phyloP scores from a whole-genome alignment of 805 yeast genomes.

The Zygosaccharomyces lentus region DNA sequence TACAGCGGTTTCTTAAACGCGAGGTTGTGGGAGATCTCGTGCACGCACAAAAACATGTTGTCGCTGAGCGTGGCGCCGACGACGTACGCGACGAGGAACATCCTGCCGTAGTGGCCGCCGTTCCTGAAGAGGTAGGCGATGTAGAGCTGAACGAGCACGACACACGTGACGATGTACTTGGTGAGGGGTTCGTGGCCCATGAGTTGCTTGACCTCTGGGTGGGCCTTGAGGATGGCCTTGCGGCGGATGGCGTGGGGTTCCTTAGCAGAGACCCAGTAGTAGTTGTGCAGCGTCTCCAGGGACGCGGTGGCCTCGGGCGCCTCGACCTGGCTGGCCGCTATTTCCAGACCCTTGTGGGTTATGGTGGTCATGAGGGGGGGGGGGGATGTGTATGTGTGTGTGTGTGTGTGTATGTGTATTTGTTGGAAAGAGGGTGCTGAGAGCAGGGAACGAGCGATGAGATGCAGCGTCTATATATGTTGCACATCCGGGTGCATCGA shows the following conservation, averaged over 20 bases:
- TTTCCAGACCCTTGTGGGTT: constrained; percentile 13
- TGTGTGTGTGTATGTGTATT: neutral
- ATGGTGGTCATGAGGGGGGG: constrained; percentile 4
- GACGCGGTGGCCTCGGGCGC: constrained; percentile 35
- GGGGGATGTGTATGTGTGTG: neutral
- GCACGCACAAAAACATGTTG: constrained; percentile 80
- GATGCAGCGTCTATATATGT: neutral
- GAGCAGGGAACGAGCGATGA: neutral
- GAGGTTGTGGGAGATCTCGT: constrained; percentile 80
- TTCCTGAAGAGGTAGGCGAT: constrained; percentile 60
- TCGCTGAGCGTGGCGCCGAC: constrained; percentile 86
- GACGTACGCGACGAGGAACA: constrained; percentile 61
- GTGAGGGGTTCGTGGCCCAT: constrained; percentile 86
- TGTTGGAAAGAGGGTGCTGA: neutral
- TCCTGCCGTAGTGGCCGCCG: constrained; percentile 47
- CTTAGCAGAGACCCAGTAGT: constrained; percentile 75
- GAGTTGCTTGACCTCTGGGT: constrained; percentile 75
- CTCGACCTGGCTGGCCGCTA: constrained; percentile 11
- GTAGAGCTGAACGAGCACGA: constrained; percentile 63
- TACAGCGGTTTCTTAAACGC: constrained; percentile 74
- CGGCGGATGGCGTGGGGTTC: constrained; percentile 81
- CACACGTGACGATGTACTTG: constrained; percentile 64
- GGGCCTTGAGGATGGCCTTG: constrained; percentile 62
- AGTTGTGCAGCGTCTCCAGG: constrained; percentile 48
- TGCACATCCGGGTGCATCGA: neutral